Base-by-base conservation (phyloP, 179 eudicot species). In the Camellia oleifera region DNA sequence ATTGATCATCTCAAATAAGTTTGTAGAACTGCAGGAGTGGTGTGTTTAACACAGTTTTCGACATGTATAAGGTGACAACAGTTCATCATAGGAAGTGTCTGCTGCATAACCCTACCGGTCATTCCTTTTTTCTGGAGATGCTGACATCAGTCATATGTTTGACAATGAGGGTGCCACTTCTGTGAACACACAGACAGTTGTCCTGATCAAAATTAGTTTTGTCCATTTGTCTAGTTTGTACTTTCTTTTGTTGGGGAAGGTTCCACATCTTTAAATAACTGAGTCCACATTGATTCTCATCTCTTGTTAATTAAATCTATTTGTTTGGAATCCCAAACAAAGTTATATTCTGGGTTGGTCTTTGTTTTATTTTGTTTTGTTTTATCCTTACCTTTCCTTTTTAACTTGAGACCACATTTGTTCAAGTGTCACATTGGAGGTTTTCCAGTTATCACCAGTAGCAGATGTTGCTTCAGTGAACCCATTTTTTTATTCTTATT, bases 311-410 rank as follows among this genome's bases (percentile, higher is more conserved):
- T 64, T 23, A 17, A 52, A 7, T 66, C 18, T 4, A 17, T 54
- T 20, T 77, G 79, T 64, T 77, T 77, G 46, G 79, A 77, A 77
- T 66, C 42, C 52, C 57, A 42, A 66, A 48, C 32, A 54, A 71
- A 72, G 76, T 72, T 53, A 72, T 72, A 52, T 53, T 52, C 62
- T 53, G 44, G 45, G 53, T 42, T 44, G 72, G 64, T 61, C 13
- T 50, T 48, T 77, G 79, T 65, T 76, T 64, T 26, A 26, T 26
- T 26, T 32, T 77, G 20, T 77, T 46, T 77, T 75, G 78, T 75
- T 61, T 75, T 61, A 18, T 75, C 9, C 67, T 18, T 45, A 7
- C 64, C 42, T 2, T 26, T 54, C 64, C 53, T n/a, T n/a, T 70
- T 56, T 78, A n/a, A 12, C 50, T 20, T 13, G 68, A 42, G 68